Percentiles rank a stretch among this genome's conserved stretches.
These are phyloP conservation scores for Alternaria atra DNA, from an alignment of 2,329 filamentous ascomycete genomes.

Conservation along the genomic window DNA sequence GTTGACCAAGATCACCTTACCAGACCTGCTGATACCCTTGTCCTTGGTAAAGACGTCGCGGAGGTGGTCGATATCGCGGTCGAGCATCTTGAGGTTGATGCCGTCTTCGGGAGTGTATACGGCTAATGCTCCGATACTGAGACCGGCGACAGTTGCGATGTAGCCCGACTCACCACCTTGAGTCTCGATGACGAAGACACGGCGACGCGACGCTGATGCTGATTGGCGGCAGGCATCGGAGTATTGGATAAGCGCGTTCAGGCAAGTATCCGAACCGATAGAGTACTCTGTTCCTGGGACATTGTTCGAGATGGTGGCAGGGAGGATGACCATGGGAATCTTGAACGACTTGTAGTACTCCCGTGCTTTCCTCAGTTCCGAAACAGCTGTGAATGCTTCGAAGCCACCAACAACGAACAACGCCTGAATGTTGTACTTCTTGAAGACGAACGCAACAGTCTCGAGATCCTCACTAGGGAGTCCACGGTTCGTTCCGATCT, in stretches of 20 bases:
- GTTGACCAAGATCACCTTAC: conserved; percentile 95
- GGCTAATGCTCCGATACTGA: conserved; percentile 89
- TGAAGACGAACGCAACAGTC: conserved; percentile 81
- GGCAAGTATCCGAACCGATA: conserved; percentile 92
- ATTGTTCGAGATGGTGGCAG: conserved; percentile 98
- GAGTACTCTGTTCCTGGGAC: conserved; percentile 98
- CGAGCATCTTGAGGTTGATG: conserved; percentile 91
- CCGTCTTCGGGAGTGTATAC: conserved; percentile 98
- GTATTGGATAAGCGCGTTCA: conserved; percentile 94
- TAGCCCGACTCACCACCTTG: conserved; percentile 96
- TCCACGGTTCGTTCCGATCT: conserved; percentile 97
- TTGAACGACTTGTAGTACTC: conserved; percentile 83
- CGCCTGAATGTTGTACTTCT: conserved; percentile 87
- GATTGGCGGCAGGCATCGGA: conserved; percentile 98
- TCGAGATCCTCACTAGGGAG: conserved; percentile 89
- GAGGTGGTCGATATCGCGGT: conserved; percentile 86
- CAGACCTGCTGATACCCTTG: conserved; percentile 86
- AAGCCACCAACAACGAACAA: conserved; percentile 95
- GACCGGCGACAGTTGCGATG: conserved; percentile 86
- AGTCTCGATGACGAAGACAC: conserved; percentile 97
- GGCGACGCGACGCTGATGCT: conserved; percentile 88
- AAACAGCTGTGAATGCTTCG: conserved; percentile 92
- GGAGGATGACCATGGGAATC: conserved; percentile 88
- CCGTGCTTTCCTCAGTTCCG: conserved; percentile 83
- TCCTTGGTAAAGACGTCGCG: conserved; percentile 86